Evolutionary conservation across 2,329 filamentous ascomycete species (phyloP).

Genomic region (Fusarium pseudonygamai): DNA sequence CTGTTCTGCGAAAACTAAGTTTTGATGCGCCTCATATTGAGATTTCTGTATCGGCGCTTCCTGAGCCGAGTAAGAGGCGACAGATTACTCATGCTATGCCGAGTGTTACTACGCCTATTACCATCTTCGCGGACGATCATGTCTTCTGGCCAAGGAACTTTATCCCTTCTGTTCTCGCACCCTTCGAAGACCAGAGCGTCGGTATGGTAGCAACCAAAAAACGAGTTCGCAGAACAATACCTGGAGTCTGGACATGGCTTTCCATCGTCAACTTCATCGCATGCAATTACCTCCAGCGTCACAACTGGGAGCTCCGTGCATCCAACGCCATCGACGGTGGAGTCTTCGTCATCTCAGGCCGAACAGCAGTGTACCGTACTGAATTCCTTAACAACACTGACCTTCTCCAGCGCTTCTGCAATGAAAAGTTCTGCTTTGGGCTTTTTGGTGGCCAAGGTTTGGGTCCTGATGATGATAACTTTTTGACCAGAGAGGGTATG

Average conservation of each 20-base stretch:
- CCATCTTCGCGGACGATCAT: conserved; percentile 62
- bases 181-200: conserved; percentile 56
- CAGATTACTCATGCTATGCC: conserved; percentile 57
- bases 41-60: conserved; percentile 46
- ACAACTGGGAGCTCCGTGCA: conserved; percentile 69
- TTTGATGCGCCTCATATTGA: conserved; percentile 14
- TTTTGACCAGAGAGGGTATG: conserved; percentile 63
- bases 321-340: conserved; percentile 67
- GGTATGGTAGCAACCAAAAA: conserved; percentile 68
- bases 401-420: conserved; percentile 56
- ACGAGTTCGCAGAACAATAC: conserved; percentile 54
- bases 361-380: conserved; percentile 63
- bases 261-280: conserved; percentile 65
- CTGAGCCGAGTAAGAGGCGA: conserved; percentile 57
- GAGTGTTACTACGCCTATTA: conserved; percentile 52
- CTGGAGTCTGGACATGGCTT: conserved; percentile 40
- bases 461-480: conserved; percentile 69
- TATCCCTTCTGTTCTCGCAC: conserved; percentile 53
- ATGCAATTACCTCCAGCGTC: conserved; percentile 66
- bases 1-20: conserved; percentile 10
- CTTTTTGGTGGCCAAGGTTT: conserved; percentile 50
- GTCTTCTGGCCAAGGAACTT: conserved; percentile 60
- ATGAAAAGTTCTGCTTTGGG: conserved; percentile 61
- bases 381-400: conserved; percentile 55
- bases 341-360: conserved; percentile 66